Conservation (phyloP, 1,284 basidiomycete species). For the Ceratobasidium papillatum region DNA sequence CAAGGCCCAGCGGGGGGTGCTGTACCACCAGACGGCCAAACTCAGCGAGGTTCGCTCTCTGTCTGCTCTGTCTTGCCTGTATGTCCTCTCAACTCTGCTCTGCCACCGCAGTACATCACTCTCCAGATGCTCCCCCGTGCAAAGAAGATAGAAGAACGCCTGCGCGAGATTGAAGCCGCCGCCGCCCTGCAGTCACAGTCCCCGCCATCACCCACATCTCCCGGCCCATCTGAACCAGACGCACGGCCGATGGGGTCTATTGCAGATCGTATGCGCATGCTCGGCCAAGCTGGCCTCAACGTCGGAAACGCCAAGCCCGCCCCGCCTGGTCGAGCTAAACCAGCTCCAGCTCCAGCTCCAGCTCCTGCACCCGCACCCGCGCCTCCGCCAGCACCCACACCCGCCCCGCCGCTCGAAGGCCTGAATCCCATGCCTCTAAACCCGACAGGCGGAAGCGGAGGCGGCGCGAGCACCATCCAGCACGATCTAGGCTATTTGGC, state of each 20-base stretch:
- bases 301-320: constrained; percentile 47
- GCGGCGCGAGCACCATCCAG: constrained; percentile 31
- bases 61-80: neutral
- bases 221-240: constrained; percentile 41
- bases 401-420: constrained; percentile 5
- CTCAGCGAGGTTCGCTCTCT: constrained; percentile 30
- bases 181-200: constrained; percentile 3
- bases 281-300: constrained; percentile 53
- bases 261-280: constrained; percentile 53
- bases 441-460: neutral
- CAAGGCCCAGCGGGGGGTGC: constrained; percentile 37
- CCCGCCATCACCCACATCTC: constrained; percentile 28
- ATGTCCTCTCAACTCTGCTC: constrained; percentile 2
- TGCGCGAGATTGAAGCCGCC: constrained; percentile 36
- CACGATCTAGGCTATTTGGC: constrained; percentile 20
- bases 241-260: constrained; percentile 50
- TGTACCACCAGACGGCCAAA: constrained; percentile 39
- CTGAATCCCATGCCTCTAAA: constrained; percentile 14
- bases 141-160: constrained; percentile 36
- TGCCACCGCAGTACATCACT: constrained; percentile 13
- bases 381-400: neutral
- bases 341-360: constrained; percentile 5
- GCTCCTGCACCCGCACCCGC: neutral
- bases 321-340: constrained; percentile 42
- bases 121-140: constrained; percentile 31